phyloP scores from a whole-genome alignment of 768 basidiomycete species.

The Holtermannia corniformis region DNA sequence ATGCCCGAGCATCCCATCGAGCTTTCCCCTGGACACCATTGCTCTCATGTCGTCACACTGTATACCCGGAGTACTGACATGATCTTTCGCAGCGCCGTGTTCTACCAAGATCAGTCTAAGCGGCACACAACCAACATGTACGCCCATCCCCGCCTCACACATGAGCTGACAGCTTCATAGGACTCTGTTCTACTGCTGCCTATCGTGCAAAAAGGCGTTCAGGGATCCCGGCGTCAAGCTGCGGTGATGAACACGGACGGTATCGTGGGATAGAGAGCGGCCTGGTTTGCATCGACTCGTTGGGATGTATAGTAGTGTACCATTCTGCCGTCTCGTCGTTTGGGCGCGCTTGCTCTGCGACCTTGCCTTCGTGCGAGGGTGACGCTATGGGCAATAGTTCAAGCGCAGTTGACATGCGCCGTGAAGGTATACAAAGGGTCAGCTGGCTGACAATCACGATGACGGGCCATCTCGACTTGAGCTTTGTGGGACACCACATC shows the following conservation, averaged over 20 bases:
- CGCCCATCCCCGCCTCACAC: not conserved
- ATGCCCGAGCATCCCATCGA: not conserved
- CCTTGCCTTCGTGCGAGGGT: too few species aligned
- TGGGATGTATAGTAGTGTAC: not conserved
- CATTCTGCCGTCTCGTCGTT: too few species aligned
- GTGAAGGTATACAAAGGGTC: too few species aligned
- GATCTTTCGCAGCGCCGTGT: slow-evolving; percentile 59
- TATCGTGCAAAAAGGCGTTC: slow-evolving; percentile 32
- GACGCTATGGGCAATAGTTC: too few species aligned
- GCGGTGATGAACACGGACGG: not conserved
- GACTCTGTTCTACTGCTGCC: slow-evolving; percentile 39
- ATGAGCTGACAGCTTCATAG: not conserved
- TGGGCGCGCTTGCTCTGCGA: too few species aligned
- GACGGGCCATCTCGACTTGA: too few species aligned
- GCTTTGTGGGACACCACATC: too few species aligned
- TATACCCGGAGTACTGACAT: slow-evolving; percentile 1
- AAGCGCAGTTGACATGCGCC: too few species aligned
- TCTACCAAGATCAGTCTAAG: slow-evolving; percentile 95
- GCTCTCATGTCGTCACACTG: not conserved
- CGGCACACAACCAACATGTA: slow-evolving; percentile 66
- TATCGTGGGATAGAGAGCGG: too few species aligned
- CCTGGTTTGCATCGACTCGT: too few species aligned
- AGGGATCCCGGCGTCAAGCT: slow-evolving; percentile 23
- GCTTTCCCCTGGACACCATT: too few species aligned
- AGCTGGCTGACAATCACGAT: too few species aligned